Evolutionary conservation across 257 asterid species (phyloP).

Genomic region (Echites panduratus): DNA sequence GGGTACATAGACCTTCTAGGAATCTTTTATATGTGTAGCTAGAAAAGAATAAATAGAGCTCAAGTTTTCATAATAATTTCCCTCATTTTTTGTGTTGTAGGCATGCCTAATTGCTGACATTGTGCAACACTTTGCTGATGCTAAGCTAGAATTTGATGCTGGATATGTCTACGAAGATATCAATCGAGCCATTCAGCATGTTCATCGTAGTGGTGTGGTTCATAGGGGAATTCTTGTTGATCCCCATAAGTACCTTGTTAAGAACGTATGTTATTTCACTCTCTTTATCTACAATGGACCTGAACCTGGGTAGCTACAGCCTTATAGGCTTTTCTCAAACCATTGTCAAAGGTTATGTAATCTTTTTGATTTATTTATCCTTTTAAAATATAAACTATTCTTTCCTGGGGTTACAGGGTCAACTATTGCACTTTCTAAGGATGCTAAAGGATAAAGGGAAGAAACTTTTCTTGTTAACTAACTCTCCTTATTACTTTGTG

Average conservation of each 20-base stretch:
- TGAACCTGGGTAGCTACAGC: not conserved
- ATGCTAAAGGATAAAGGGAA: slow-evolving; percentile 83
- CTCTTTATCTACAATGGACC: not conserved
- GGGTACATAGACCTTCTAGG: not conserved
- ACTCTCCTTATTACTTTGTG: slow-evolving; percentile 90
- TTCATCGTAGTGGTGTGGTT: slow-evolving; percentile 78
- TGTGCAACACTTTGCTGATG: slow-evolving; percentile 93
- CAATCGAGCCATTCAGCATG: slow-evolving; percentile 85
- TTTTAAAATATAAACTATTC: slow-evolving; percentile 17
- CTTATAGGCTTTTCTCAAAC: not conserved
- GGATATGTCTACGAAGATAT: slow-evolving; percentile 88
- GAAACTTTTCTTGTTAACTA: slow-evolving; percentile 88
- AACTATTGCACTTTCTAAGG: slow-evolving; percentile 63
- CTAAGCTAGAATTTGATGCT: slow-evolving; percentile 89
- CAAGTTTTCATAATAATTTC: not conserved
- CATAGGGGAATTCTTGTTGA: slow-evolving; percentile 83
- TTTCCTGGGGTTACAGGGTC: slow-evolving; percentile 46
- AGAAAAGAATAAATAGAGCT: not conserved
- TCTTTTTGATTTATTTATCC: not conserved
- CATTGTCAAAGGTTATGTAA: not conserved
- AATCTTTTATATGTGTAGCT: not conserved
- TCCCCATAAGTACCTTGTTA: slow-evolving; percentile 75
- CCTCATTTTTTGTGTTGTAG: slow-evolving; percentile 39
- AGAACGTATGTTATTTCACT: slow-evolving; percentile 53
- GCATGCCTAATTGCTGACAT: slow-evolving; percentile 97